Evolutionary conservation across 371 early-diverging fungal genomes (phyloP).

Genomic region (Mortierella polycephala): DNA sequence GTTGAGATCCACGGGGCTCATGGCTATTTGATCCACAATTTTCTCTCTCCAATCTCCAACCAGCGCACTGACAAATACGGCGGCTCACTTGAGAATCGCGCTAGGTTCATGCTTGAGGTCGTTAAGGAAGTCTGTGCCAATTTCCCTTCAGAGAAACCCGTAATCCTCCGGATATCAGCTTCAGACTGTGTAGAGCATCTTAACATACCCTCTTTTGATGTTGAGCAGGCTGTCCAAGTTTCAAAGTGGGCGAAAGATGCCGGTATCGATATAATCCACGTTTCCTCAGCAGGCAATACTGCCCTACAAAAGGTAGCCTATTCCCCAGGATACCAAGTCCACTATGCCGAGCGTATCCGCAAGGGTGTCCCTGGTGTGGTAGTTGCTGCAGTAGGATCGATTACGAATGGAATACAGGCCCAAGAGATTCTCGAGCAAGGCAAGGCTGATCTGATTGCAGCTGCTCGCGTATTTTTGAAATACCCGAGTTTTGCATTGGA

Average conservation of each 20-base stretch:
- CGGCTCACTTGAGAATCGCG: conserved; percentile 82
- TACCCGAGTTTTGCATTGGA: conserved; percentile 65
- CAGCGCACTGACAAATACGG: conserved; percentile 85
- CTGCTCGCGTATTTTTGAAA: conserved; percentile 80
- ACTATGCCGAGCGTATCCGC: conserved; percentile 67
- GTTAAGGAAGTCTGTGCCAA: conserved; percentile 67
- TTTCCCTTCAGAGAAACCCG: conserved; percentile 81
- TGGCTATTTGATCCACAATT: conserved; percentile 81
- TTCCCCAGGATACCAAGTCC: conserved; percentile 76
- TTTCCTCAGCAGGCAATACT: conserved; percentile 73
- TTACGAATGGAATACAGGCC: conserved; percentile 73
- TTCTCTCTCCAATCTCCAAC: conserved; percentile 84
- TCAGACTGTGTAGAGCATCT: conserved; percentile 72
- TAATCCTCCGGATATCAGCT: conserved; percentile 81
- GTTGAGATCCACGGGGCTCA: conserved; percentile 83
- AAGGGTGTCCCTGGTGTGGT: conserved; percentile 63
- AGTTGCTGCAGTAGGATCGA: conserved; percentile 82
- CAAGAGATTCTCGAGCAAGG: conserved; percentile 70
- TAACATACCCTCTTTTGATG: conserved; percentile 62
- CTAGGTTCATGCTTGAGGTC: conserved; percentile 72
- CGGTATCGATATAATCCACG: conserved; percentile 82
- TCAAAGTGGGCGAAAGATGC: conserved; percentile 63
- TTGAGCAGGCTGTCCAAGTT: conserved; percentile 71
- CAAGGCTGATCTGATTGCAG: conserved; percentile 76
- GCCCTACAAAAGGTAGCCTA: conserved; percentile 60